These are phyloP conservation scores for Silene coronaria DNA, from an alignment of 179 eudicot species.

Conservation along the genomic window DNA sequence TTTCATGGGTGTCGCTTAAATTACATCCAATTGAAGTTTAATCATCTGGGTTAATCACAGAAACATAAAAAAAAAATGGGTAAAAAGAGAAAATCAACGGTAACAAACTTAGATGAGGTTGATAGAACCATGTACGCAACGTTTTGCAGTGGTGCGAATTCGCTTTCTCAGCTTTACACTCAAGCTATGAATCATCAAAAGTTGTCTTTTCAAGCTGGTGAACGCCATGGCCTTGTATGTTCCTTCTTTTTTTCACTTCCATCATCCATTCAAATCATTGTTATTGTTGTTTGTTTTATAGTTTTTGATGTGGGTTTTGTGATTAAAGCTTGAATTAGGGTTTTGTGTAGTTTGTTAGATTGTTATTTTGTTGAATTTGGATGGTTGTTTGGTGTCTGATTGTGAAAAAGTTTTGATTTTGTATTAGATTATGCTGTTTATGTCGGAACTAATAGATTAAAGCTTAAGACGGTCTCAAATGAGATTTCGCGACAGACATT, in stretches of 20 bases:
- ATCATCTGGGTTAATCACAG: too few relatives aligned
- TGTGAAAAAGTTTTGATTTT: background rate
- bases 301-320: background rate
- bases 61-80: slow-evolving; percentile 32
- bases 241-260: background rate
- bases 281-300: background rate
- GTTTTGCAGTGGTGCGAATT: slow-evolving; percentile 61
- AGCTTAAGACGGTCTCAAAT: too few relatives aligned
- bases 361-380: too few relatives aligned
- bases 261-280: background rate
- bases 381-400: background rate
- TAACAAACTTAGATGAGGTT: slow-evolving; percentile 59
- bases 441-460: too few relatives aligned
- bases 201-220: slow-evolving; percentile 68
- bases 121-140: slow-evolving; percentile 70
- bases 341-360: too few relatives aligned
- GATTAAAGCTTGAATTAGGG: too few relatives aligned
- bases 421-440: background rate
- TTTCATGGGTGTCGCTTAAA: too few relatives aligned
- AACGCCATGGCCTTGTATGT: slow-evolving; percentile 69
- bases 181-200: slow-evolving; percentile 77
- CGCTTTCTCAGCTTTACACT: slow-evolving; percentile 68
- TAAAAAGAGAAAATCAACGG: slow-evolving; percentile 65
- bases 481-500: too few relatives aligned
- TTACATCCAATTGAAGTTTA: too few relatives aligned